These are phyloP conservation scores for Cyclostephanos invisitatus DNA, from an alignment of 108 stramenopile species.

Conservation along the genomic window DNA sequence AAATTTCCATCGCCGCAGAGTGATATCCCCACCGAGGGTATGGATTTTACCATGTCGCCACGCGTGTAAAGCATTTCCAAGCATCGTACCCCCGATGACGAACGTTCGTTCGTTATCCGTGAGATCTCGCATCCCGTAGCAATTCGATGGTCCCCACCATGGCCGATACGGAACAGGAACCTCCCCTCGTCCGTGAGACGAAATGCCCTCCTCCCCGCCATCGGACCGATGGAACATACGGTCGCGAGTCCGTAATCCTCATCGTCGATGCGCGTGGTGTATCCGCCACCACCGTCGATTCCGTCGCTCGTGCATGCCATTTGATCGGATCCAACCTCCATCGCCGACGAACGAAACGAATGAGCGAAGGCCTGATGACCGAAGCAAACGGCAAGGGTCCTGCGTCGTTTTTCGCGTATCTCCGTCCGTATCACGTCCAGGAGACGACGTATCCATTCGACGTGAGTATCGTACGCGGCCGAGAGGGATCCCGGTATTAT, in stretches of 20 bases:
- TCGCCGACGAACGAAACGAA: slow-evolving; percentile 42
- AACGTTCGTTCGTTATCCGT: neutral
- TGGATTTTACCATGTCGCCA: slow-evolving; percentile 75
- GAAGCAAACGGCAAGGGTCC: slow-evolving; percentile 79
- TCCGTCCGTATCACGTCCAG: slow-evolving; percentile 58
- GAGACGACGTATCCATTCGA: slow-evolving; percentile 65
- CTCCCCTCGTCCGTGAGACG: slow-evolving; percentile 8
- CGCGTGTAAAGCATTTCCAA: slow-evolving; percentile 72
- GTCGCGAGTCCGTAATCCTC: slow-evolving; percentile 13
- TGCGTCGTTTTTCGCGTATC: slow-evolving; percentile 50
- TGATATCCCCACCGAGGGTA: slow-evolving; percentile 58
- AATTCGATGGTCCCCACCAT: slow-evolving; percentile 15
- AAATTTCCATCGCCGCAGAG: slow-evolving; percentile 65
- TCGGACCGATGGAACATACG: slow-evolving; percentile 8
- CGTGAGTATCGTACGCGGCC: slow-evolving; percentile 61
- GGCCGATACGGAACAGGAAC: neutral
- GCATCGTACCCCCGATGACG: slow-evolving; percentile 1
- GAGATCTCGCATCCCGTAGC: neutral
- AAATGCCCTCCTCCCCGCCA: slow-evolving; percentile 10
- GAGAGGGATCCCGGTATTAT: slow-evolving; percentile 79
- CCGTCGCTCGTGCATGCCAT: neutral
- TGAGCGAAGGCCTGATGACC: slow-evolving; percentile 85
- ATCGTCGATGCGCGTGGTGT: too few species aligned
- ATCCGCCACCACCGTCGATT: neutral
- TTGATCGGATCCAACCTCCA: neutral